These are phyloP conservation scores for Ophiognomonia clavigignenti-juglandacearum DNA, from an alignment of 2,329 filamentous ascomycete genomes.

Conservation along the genomic window DNA sequence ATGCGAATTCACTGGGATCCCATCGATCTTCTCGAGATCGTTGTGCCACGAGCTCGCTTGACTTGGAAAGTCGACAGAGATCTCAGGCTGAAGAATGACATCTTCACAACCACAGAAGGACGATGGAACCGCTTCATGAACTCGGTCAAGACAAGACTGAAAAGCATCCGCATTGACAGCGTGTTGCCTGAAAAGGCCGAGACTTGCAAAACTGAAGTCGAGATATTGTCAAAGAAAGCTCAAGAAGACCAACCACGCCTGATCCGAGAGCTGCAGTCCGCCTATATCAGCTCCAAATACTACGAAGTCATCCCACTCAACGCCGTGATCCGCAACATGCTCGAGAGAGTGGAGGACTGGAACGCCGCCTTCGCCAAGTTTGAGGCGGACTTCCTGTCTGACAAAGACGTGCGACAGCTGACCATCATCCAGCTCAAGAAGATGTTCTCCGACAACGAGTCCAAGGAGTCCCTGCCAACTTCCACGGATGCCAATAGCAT, in stretches of 20 bases:
- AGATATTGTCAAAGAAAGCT: constrained; percentile 69
- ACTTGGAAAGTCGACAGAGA: constrained; percentile 99
- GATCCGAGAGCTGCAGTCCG: constrained; percentile 74
- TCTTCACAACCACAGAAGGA: constrained; percentile 76
- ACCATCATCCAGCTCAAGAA: constrained; percentile 91
- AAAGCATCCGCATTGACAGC: constrained; percentile 86
- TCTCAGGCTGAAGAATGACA: constrained; percentile 84
- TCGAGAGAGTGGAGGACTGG: constrained; percentile 92
- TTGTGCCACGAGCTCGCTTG: constrained; percentile 82
- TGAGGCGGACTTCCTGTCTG: constrained; percentile 88
- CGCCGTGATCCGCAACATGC: constrained; percentile 78
- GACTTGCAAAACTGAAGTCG: constrained; percentile 75
- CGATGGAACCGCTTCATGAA: constrained; percentile 81
- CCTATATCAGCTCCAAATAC: constrained; percentile 90
- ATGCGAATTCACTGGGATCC: constrained; percentile 89
- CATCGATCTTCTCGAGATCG: constrained; percentile 88
- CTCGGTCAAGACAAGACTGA: constrained; percentile 78
- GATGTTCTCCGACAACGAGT: constrained; percentile 88
- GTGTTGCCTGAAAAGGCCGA: constrained; percentile 84
- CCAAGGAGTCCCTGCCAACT: constrained; percentile 67
- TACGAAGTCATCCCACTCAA: constrained; percentile 97
- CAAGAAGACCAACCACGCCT: constrained; percentile 77
- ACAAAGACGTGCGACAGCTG: constrained; percentile 90
- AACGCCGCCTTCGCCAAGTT: constrained; percentile 87
- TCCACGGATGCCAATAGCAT: constrained; percentile 32